Evolutionary conservation across 306 rosid genomes (phyloP).

Genomic region (Casuarina equisetifolia): DNA sequence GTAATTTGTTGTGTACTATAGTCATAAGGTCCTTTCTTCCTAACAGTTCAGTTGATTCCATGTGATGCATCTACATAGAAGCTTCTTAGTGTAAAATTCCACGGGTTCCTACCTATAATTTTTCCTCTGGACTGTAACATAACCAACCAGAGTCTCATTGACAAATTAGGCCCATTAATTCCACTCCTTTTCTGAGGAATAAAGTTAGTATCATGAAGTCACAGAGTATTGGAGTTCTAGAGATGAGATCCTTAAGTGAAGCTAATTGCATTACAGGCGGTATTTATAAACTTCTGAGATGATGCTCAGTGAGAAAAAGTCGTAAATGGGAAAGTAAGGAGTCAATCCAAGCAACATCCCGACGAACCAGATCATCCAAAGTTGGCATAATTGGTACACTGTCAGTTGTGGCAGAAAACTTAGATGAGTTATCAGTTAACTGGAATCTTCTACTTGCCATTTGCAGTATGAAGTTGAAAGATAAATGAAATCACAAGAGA

Average conservation of each 20-base stretch:
- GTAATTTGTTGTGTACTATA: background rate
- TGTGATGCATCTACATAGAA: background rate
- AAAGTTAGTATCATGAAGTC: too few species aligned
- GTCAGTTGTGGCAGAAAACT: background rate
- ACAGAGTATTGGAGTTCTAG: too few species aligned
- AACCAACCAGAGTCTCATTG: background rate
- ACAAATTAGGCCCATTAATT: too few species aligned
- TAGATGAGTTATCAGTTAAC: background rate
- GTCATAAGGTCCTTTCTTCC: background rate
- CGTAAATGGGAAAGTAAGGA: too few species aligned
- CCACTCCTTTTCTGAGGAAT: too few species aligned
- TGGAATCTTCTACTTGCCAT: background rate
- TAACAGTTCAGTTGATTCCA: background rate
- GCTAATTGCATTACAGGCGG: too few species aligned
- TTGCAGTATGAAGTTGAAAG: background rate
- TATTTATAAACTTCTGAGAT: too few species aligned
- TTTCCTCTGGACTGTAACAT: background rate
- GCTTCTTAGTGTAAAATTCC: constrained; percentile 3
- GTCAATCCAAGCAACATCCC: background rate
- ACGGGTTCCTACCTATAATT: background rate
- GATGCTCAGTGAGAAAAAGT: too few species aligned
- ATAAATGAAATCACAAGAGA: too few species aligned
- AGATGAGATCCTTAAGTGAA: too few species aligned
- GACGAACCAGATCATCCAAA: background rate
- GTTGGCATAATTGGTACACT: background rate